These are phyloP conservation scores for Hypocreales sp. DNA, from an alignment of 2,329 filamentous ascomycete genomes.

Conservation along the genomic window DNA sequence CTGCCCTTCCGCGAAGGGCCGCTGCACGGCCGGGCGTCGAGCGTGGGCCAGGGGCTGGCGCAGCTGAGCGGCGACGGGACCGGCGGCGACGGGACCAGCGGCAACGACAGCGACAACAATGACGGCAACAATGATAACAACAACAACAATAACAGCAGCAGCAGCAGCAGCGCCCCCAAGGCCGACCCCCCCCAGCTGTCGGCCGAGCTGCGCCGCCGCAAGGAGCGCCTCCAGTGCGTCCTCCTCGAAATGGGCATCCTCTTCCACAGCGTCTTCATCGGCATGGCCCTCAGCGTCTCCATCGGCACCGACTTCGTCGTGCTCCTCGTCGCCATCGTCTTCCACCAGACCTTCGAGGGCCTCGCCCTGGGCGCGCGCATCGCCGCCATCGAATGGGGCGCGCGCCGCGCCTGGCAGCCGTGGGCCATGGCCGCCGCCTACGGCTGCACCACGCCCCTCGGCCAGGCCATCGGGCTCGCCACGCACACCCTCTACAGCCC, in stretches of 20 bases:
- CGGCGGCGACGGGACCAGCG: constrained; percentile 5
- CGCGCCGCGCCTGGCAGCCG: constrained; percentile 26
- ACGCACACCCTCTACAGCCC: constrained; percentile 58
- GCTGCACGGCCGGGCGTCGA: constrained; percentile 16
- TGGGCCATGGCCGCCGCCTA: constrained; percentile 44
- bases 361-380: constrained; percentile 51
- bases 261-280: constrained; percentile 56
- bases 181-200: constrained; percentile 12
- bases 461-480: constrained; percentile 57
- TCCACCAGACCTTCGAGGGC: constrained; percentile 48
- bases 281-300: constrained; percentile 68
- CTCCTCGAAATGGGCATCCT: constrained; percentile 63
- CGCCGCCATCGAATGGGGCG: constrained; percentile 32
- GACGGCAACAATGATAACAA: constrained; percentile 4
- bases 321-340: constrained; percentile 64
- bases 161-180: constrained; percentile 6
- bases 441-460: constrained; percentile 47
- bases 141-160: constrained; percentile 4
- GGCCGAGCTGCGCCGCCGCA: constrained; percentile 41
- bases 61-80: constrained; percentile 8
- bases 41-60: constrained; percentile 17
- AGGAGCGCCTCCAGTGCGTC: constrained; percentile 59
- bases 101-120: constrained; percentile 6
- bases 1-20: constrained; percentile 17
- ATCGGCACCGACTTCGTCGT: constrained; percentile 63